phyloP scores from a whole-genome alignment of 108 stramenopile genomes.

The Nitzschia palea region DNA sequence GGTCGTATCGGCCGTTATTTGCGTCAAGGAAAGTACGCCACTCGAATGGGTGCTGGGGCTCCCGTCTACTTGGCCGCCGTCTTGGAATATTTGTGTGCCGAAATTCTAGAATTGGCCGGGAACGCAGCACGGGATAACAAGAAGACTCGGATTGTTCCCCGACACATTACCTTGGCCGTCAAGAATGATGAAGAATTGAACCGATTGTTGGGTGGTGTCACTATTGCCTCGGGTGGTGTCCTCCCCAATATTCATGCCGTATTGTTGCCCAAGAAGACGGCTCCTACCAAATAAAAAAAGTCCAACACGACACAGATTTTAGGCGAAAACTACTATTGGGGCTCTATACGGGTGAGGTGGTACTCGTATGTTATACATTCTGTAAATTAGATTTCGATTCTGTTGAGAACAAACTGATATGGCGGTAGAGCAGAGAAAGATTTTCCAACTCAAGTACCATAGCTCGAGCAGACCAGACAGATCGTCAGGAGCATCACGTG shows the following conservation, averaged over 20 bases:
- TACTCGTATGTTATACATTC: too few species aligned
- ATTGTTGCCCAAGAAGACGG: constrained; percentile 88
- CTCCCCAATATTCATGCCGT: constrained; percentile 97
- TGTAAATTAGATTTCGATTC: too few species aligned
- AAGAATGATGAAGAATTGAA: constrained; percentile 96
- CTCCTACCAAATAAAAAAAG: constrained; percentile 34
- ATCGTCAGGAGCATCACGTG: too few species aligned
- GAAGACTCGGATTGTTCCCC: constrained; percentile 91
- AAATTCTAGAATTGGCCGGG: constrained; percentile 93
- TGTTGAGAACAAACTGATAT: too few species aligned
- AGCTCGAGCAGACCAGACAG: too few species aligned
- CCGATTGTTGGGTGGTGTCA: constrained; percentile 90
- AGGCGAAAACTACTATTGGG: too few species aligned
- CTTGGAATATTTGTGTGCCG: constrained; percentile 92
- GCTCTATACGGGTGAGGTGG: too few species aligned
- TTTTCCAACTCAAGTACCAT: too few species aligned
- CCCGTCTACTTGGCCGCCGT: constrained; percentile 95
- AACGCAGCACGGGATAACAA: constrained; percentile 97
- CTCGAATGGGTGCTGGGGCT: constrained; percentile 92
- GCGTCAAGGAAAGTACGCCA: constrained; percentile 92
- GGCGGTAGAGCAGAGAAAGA: too few species aligned
- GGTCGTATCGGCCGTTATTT: constrained; percentile 93
- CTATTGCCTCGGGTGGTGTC: constrained; percentile 96
- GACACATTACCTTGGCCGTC: constrained; percentile 93
- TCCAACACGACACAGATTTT: too few species aligned